Evolutionary conservation across 805 yeast genomes (phyloP), one percentile per base, ranked within the genome.

Genomic region (Yarrowia sp.): DNA sequence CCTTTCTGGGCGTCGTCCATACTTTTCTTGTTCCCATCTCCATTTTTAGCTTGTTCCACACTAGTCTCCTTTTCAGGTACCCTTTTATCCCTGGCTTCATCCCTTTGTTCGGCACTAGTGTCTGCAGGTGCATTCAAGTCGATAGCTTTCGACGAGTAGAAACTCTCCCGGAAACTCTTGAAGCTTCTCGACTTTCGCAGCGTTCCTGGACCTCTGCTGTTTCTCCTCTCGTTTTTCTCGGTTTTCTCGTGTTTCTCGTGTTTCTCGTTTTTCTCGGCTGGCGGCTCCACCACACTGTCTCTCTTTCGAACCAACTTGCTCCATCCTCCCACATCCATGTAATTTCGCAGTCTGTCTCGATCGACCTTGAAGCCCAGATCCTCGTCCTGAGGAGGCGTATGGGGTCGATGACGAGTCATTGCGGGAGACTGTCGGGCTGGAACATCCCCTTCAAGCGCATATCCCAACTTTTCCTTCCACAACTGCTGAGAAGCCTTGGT

Each of bases 261-360:
- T 14, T 38, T 40, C 10, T 41, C 46, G n/a, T 26, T 5, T 26
- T 17, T 17, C 43, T 19, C 19, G 24, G 10, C 40, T 3, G 43
- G 9, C 14, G 49, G 0, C 49, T 48, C 54, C 16, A 35, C 12
- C 19, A 33, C 22, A 36, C 59, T 51, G 22, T 51, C 43, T 35
- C 59, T 8, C 41, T 30, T 33, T 35, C 43, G 19, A 2, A 51
- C 41, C 21, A 51, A 12, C 43, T 51, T 51, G 12, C 59, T 51
- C 59, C 59, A 51, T 10, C 59, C 59, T 33, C 59, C 59, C 10
- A 36, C 43, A 6, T 51, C 59, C 43, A 51, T 51, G 30, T 36
- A 35, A 6, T 16, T 35, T 11, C 59, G 43, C 32, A 51, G 32
- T 16, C 26, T 22, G 16, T 51, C 43, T 51, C 59, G 19, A 14